Evolutionary conservation across 148 eudicot genomes (phyloP), one percentile per base, ranked within the genome.

Genomic region (Vaccinium macrocarpon): DNA sequence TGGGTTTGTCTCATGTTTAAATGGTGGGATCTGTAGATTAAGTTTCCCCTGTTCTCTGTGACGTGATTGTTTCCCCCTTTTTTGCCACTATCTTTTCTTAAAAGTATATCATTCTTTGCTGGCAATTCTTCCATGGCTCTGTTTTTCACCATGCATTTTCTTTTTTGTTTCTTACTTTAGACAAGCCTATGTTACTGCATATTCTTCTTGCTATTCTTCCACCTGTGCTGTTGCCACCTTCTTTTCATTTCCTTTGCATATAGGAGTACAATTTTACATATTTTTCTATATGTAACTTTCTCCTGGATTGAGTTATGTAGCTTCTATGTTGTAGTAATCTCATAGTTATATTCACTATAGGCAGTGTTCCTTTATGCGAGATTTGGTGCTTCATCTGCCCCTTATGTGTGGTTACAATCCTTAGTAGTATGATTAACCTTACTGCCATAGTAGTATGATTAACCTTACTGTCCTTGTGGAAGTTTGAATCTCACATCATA

Each of bases 201-300:
- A 8, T 75, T 48, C 25, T 48, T 42, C 78, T 46, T 48, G 14
- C 25, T 18, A 25, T 46, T 38, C 21, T 18, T 29, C 77, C 4
- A 2, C 38, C 42, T 72, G 48, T 29, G 49, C 51, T 75, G 10
- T 68, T 15, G 27, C 68, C 0, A 12, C 19, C 78, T 64, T 86
- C 76, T 56, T 72, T 48, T 72, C 78, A 10, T 61, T 55, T 79
- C 78, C 76, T 50, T 6, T 85, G 61, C 72, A 27, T 12, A 66
- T 23, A 35, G 38, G 38, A 35, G 38, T 35, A 25, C 72, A 27
- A 25, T 32, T 25, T 66, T 25, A 66, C 2, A 4, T 66, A 12
- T 12, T 76, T 77, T 46, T 29, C 25, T 11, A 18, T 76, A 1
- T 76, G 52, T 75, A 32, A 8, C 76, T 15, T 32, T 71, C 49